A percentile compares a stretch with the other conserved stretches of the same genome.
Evolutionary conservation across 352 stramenopile species (phyloP).

Genomic region (Phytophthora pistaciae): DNA sequence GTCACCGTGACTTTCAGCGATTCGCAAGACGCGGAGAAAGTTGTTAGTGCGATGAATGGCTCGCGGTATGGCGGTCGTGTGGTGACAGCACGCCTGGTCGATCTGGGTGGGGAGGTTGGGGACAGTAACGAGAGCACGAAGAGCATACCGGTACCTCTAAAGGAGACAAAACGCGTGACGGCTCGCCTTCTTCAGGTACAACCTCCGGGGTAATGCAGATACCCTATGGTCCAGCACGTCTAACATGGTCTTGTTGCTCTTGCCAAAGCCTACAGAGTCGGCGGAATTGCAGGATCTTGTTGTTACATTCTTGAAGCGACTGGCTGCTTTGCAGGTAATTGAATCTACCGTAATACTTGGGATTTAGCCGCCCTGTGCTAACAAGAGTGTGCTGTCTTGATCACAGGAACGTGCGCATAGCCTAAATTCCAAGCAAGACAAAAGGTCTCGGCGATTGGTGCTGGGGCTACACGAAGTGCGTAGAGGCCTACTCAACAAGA

Average conservation of each 20-base stretch:
- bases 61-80: slow-evolving; percentile 49
- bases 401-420: slow-evolving; percentile 72
- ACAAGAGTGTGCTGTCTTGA: slow-evolving; percentile 1
- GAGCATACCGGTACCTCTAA: neutral
- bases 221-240: neutral
- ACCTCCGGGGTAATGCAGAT: neutral
- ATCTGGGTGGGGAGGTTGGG: neutral
- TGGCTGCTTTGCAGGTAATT: slow-evolving; percentile 39
- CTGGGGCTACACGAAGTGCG: slow-evolving; percentile 94
- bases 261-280: slow-evolving; percentile 13
- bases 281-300: slow-evolving; percentile 20
- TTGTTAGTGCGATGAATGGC: slow-evolving; percentile 27
- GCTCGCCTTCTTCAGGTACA: slow-evolving; percentile 21
- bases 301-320: slow-evolving; percentile 34
- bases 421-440: slow-evolving; percentile 72
- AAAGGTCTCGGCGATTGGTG: slow-evolving; percentile 83
- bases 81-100: slow-evolving; percentile 10
- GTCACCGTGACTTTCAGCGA: slow-evolving; percentile 29
- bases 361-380: neutral
- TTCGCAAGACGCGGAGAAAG: slow-evolving; percentile 15
- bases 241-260: too few relatives aligned
- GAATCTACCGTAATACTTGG: too few relatives aligned
- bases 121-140: neutral
- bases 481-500: slow-evolving; percentile 83
- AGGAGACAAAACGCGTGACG: slow-evolving; percentile 5